Evolutionary conservation across 345 rosid species (phyloP).

Genomic region (Hevea brasiliensis): DNA sequence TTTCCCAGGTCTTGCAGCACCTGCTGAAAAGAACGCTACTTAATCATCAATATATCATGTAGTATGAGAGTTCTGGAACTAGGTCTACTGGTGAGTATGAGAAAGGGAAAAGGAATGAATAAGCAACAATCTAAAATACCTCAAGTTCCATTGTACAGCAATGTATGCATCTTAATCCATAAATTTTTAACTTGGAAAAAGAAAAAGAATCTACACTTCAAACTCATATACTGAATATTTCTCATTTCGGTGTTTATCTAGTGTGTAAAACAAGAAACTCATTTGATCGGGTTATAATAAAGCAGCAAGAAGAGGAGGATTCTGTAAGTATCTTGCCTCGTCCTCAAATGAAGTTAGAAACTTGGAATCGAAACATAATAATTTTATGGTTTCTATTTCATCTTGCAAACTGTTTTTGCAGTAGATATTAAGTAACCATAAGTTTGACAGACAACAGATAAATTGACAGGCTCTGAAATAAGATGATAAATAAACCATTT

Average conservation of each 20-base stretch:
- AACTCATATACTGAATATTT: not conserved
- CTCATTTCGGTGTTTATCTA: not conserved
- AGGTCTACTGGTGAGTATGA: not conserved
- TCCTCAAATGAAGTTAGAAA: too few relatives aligned
- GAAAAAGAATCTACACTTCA: not conserved
- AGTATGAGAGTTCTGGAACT: not conserved
- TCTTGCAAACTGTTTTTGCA: too few relatives aligned
- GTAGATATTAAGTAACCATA: too few relatives aligned
- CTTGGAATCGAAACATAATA: too few relatives aligned
- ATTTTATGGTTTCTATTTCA: too few relatives aligned
- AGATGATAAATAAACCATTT: not conserved
- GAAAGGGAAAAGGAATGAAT: not conserved
- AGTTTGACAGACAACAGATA: too few relatives aligned
- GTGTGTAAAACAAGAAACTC: not conserved
- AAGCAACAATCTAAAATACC: not conserved
- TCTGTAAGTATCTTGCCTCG: too few relatives aligned
- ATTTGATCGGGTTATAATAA: conserved; percentile 13
- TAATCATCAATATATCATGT: not conserved
- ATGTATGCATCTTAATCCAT: not conserved
- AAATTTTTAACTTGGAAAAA: not conserved
- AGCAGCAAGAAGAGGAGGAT: not conserved
- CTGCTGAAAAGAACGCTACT: conserved; percentile 40
- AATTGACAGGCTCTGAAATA: too few relatives aligned
- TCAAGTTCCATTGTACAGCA: not conserved
- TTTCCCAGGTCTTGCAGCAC: conserved; percentile 80